Conservation (phyloP, 176 grass and related monocot species). For the Phyllostachys edulis region DNA sequence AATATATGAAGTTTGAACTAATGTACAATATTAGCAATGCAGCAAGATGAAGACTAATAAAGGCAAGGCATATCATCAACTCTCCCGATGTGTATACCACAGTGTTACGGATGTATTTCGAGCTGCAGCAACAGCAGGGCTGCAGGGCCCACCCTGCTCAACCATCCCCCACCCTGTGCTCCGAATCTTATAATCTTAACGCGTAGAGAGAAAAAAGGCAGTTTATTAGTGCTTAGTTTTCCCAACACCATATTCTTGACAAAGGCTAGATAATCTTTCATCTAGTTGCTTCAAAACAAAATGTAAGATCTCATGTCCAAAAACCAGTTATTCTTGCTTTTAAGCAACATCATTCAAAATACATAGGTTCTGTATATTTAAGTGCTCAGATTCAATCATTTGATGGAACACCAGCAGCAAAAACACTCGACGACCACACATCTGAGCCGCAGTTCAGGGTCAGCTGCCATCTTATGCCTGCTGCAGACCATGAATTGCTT, state of each 20-base stretch:
- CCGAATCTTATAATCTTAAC: not conserved
- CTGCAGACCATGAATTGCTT: not conserved
- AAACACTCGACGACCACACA: slow-evolving; percentile 18
- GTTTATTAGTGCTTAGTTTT: not conserved
- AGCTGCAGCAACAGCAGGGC: not conserved
- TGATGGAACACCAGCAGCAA: not conserved
- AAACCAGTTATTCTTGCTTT: not conserved
- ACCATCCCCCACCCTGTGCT: not conserved
- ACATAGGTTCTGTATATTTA: not conserved
- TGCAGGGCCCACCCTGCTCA: not conserved
- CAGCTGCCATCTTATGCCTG: not conserved
- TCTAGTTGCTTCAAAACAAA: not conserved
- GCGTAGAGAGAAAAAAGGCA: not conserved
- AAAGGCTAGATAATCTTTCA: not conserved
- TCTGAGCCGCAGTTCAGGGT: not conserved
- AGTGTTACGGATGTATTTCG: not conserved
- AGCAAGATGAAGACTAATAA: slow-evolving; percentile 16
- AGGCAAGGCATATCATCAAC: not conserved
- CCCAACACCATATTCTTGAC: not conserved
- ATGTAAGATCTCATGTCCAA: not conserved
- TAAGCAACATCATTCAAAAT: slow-evolving; percentile 14
- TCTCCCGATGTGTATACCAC: not conserved
- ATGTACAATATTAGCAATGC: slow-evolving; percentile 3
- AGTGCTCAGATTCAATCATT: not conserved
- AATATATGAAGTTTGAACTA: not conserved